phyloP scores from a whole-genome alignment of 2,329 filamentous ascomycete species.

The Pleomassaria siparia region DNA sequence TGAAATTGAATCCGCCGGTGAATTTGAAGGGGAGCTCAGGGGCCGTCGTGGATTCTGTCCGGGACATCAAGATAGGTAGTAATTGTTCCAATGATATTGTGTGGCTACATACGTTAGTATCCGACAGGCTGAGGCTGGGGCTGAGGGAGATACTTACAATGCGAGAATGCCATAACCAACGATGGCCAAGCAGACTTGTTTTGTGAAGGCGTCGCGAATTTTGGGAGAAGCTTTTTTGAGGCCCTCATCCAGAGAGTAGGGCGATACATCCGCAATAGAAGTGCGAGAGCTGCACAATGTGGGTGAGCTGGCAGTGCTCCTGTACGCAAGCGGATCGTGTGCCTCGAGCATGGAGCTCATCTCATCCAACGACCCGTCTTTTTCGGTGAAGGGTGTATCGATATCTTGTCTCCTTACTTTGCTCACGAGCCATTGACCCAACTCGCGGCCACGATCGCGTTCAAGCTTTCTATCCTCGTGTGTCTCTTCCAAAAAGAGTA shows the following conservation, averaged over 20 bases:
- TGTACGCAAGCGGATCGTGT: constrained; percentile 61
- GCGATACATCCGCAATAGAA: constrained; percentile 36
- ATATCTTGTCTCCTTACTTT: constrained; percentile 32
- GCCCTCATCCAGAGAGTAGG: constrained; percentile 36
- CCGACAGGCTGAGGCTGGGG: constrained; percentile 17
- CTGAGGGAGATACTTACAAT: constrained; percentile 67
- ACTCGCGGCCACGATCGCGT: constrained; percentile 73
- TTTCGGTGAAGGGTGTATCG: constrained; percentile 39
- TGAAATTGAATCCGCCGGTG: constrained; percentile 78
- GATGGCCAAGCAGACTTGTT: constrained; percentile 83
- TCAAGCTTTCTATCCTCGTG: constrained; percentile 78
- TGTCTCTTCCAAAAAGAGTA: constrained; percentile 92
- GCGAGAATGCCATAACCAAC: constrained; percentile 88
- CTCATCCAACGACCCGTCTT: constrained; percentile 57
- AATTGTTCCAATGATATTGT: constrained; percentile 96
- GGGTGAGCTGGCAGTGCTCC: constrained; percentile 59
- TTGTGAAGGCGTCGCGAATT: constrained; percentile 70
- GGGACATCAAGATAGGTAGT: constrained; percentile 87
- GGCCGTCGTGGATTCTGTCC: constrained; percentile 54
- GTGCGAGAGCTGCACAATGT: constrained; percentile 44
- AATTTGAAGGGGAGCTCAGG: constrained; percentile 81
- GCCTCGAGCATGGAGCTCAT: constrained; percentile 61
- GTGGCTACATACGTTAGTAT: constrained; percentile 62
- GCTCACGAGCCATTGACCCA: constrained; percentile 68
- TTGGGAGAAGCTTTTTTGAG: constrained; percentile 18